Percentiles rank a stretch among this genome's conserved stretches.
phyloP scores from a whole-genome alignment of 2,329 filamentous ascomycete genomes.

The Stachybotrys echinatus region DNA sequence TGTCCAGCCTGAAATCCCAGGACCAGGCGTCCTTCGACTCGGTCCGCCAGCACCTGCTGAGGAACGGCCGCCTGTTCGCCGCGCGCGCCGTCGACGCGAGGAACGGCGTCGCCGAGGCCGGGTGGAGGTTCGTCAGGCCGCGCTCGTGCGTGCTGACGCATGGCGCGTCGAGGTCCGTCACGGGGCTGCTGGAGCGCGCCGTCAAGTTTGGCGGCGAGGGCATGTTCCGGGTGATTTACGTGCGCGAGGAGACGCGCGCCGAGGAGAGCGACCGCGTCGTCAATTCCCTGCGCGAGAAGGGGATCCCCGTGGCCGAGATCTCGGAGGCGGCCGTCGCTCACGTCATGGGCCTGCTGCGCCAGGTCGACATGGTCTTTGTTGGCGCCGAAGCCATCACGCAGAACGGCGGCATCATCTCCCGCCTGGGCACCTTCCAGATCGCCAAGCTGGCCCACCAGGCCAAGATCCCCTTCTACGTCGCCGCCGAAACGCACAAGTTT shows the following conservation, averaged over 20 bases:
- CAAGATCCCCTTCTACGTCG: slow-evolving; percentile 80
- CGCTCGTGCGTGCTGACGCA: slow-evolving; percentile 83
- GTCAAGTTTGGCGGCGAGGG: slow-evolving; percentile 47
- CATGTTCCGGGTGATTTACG: slow-evolving; percentile 82
- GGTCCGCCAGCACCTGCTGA: slow-evolving; percentile 75
- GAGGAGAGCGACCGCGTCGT: slow-evolving; percentile 69
- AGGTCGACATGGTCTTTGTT: slow-evolving; percentile 62
- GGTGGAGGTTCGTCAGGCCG: slow-evolving; percentile 72
- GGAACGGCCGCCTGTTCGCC: slow-evolving; percentile 83
- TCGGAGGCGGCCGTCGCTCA: slow-evolving; percentile 67
- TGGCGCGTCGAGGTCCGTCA: slow-evolving; percentile 80
- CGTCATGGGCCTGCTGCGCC: slow-evolving; percentile 51
- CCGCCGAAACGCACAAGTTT: slow-evolving; percentile 95
- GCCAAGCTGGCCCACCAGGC: slow-evolving; percentile 67
- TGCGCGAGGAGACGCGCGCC: slow-evolving; percentile 50
- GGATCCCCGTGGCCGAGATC: slow-evolving; percentile 69
- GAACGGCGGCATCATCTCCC: slow-evolving; percentile 86
- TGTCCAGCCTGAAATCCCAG: slow-evolving; percentile 62
- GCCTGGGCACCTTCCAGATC: slow-evolving; percentile 82
- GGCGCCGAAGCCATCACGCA: slow-evolving; percentile 85
- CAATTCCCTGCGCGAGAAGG: slow-evolving; percentile 61
- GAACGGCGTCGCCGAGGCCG: slow-evolving; percentile 75
- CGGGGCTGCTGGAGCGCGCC: slow-evolving; percentile 68
- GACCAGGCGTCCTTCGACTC: slow-evolving; percentile 59
- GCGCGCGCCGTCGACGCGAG: slow-evolving; percentile 79